These are phyloP conservation scores for Carex scoparia DNA, from an alignment of 176 grass and related monocot genomes.

Conservation along the genomic window DNA sequence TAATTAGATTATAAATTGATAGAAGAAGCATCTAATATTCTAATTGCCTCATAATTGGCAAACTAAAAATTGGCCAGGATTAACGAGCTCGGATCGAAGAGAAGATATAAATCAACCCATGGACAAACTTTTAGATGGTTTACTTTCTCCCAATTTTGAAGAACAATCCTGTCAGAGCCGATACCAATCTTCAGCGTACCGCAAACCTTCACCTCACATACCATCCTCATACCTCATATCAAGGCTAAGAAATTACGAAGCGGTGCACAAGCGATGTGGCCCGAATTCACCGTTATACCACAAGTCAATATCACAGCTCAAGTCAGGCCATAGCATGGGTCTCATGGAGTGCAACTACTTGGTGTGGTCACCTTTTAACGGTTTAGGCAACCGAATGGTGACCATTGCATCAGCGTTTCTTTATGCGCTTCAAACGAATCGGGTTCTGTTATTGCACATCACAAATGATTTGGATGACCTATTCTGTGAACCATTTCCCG, in stretches of 20 bases:
- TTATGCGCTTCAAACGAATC: conserved; percentile 51
- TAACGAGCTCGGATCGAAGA: not conserved
- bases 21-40: not conserved
- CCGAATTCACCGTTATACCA: conserved; percentile 54
- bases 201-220: conserved; percentile 31
- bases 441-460: conserved; percentile 63
- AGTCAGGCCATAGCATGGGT: conserved; percentile 34
- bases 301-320: conserved; percentile 42
- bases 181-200: conserved; percentile 57
- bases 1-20: not conserved
- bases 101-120: not conserved
- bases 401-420: conserved; percentile 60
- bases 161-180: conserved; percentile 67
- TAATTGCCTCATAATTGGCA: not conserved
- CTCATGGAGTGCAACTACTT: conserved; percentile 58
- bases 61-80: not conserved
- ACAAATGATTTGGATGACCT: conserved; percentile 47
- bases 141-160: conserved; percentile 57
- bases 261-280: conserved; percentile 57
- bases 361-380: conserved; percentile 41
- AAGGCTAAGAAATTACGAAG: conserved; percentile 69
- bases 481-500: conserved; percentile 84
- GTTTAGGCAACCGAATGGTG: conserved; percentile 70
- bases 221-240: conserved; percentile 59
- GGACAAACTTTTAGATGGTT: conserved; percentile 57